These are phyloP conservation scores for Panellus pusillus DNA, from an alignment of 768 basidiomycete genomes.

Conservation along the genomic window DNA sequence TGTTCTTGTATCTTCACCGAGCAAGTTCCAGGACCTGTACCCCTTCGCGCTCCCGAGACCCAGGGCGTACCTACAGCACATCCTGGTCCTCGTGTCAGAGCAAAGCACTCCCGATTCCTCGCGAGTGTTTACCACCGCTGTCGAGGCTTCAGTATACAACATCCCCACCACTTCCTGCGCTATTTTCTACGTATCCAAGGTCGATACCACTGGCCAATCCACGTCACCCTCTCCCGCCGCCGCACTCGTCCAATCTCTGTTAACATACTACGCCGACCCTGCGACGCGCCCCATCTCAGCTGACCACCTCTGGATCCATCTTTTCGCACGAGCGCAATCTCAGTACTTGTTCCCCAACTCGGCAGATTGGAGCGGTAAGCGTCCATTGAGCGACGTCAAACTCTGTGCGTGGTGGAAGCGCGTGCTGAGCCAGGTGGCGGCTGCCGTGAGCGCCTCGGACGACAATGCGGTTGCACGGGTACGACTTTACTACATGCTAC, in stretches of 20 bases:
- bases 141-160: slow-evolving; percentile 77
- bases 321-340: slow-evolving; percentile 86
- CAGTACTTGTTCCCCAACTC: slow-evolving; percentile 97
- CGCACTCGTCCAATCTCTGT: slow-evolving; percentile 63
- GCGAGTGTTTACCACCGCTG: slow-evolving; percentile 70
- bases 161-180: slow-evolving; percentile 67
- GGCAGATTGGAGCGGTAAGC: slow-evolving; percentile 65
- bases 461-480: slow-evolving; percentile 28
- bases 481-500: slow-evolving; percentile 62
- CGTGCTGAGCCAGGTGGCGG: slow-evolving; percentile 58
- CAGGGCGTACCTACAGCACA: slow-evolving; percentile 69
- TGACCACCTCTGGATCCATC: slow-evolving; percentile 71
- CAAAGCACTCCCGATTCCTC: slow-evolving; percentile 48
- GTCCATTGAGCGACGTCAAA: slow-evolving; percentile 70
- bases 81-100: slow-evolving; percentile 75
- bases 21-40: slow-evolving; percentile 68
- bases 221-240: slow-evolving; percentile 65
- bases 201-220: slow-evolving; percentile 87
- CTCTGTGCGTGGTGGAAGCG: slow-evolving; percentile 95
- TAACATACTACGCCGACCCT: slow-evolving; percentile 64
- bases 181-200: slow-evolving; percentile 89
- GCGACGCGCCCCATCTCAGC: slow-evolving; percentile 59
- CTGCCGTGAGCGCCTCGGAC: slow-evolving; percentile 34
- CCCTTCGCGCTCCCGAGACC: slow-evolving; percentile 72
- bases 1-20: slow-evolving; percentile 66